Percentiles rank a stretch among this genome's conserved stretches.
Evolutionary conservation across 306 rosid species (phyloP).

Genomic region (Luffa acutangula): DNA sequence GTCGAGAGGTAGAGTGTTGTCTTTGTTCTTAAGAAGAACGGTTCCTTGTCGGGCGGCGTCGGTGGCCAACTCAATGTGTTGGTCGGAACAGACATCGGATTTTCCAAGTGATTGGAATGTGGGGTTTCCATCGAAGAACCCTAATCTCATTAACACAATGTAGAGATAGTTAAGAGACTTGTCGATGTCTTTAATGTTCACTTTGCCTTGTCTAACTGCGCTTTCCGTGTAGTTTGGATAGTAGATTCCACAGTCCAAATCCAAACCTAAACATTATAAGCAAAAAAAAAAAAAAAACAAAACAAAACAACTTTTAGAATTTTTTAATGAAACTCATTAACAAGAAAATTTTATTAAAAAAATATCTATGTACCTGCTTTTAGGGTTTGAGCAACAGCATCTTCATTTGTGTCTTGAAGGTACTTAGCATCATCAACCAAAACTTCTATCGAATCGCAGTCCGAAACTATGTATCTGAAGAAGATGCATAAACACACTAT

Average conservation of each 20-base stretch:
- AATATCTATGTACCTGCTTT: constrained; percentile 43
- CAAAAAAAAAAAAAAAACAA: not conserved
- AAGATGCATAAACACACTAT: not conserved
- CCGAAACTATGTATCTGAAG: constrained; percentile 66
- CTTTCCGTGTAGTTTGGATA: constrained; percentile 43
- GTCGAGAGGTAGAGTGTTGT: constrained; percentile 42
- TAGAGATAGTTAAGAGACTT: constrained; percentile 63
- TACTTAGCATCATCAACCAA: constrained; percentile 39
- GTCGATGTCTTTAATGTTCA: constrained; percentile 38
- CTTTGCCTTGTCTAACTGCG: constrained; percentile 45
- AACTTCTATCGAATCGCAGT: constrained; percentile 67
- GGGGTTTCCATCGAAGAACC: constrained; percentile 62
- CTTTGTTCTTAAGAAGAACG: constrained; percentile 49
- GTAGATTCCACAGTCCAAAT: constrained; percentile 59
- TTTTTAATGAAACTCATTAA: not conserved
- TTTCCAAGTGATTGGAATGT: constrained; percentile 50
- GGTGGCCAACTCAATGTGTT: constrained; percentile 38
- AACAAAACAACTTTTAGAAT: not conserved
- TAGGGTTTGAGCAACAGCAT: constrained; percentile 68
- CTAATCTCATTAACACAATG: constrained; percentile 61
- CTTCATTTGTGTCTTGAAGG: constrained; percentile 50
- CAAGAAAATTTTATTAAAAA: not conserved
- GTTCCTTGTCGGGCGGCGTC: constrained; percentile 69
- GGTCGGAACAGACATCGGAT: constrained; percentile 45
- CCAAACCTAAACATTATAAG: constrained; percentile 41